Evolutionary conservation across 108 stramenopile genomes (phyloP).

Genomic region (Nitzschia inconspicua): DNA sequence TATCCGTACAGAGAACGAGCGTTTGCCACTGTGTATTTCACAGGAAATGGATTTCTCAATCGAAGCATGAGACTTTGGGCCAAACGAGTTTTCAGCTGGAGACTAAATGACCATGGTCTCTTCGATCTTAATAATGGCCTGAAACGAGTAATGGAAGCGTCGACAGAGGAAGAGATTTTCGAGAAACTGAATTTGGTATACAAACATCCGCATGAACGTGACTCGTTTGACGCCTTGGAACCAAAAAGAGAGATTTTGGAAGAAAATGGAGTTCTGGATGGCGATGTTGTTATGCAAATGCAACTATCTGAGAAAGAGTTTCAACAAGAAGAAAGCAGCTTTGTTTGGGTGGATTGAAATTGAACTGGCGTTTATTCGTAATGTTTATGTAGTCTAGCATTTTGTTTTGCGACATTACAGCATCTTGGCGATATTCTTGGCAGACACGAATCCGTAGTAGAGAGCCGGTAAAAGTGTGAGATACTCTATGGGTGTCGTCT

Average conservation of each 20-base stretch:
- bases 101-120: constrained; percentile 50
- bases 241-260: background rate
- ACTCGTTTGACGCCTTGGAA: constrained; percentile 45
- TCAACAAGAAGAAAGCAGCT: too few relatives aligned
- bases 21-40: constrained; percentile 59
- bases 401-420: too few relatives aligned
- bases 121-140: constrained; percentile 14
- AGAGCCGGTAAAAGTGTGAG: constrained; percentile 12
- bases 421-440: constrained; percentile 1
- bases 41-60: constrained; percentile 62
- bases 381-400: too few relatives aligned
- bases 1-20: constrained; percentile 47
- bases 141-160: constrained; percentile 30
- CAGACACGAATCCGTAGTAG: constrained; percentile 19
- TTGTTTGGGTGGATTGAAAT: too few relatives aligned
- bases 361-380: too few relatives aligned
- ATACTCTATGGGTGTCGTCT: constrained; percentile 12
- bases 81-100: constrained; percentile 13
- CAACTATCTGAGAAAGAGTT: too few relatives aligned
- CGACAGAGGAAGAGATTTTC: constrained; percentile 46
- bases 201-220: constrained; percentile 46
- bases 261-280: too few relatives aligned
- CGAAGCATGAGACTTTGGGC: constrained; percentile 57
- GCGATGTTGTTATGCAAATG: too few relatives aligned
- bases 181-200: constrained; percentile 44